Percentiles rank a stretch among this genome's conserved stretches.
Conservation (phyloP, 2,329 filamentous ascomycete genomes). For the Hypoxylon sp. region DNA sequence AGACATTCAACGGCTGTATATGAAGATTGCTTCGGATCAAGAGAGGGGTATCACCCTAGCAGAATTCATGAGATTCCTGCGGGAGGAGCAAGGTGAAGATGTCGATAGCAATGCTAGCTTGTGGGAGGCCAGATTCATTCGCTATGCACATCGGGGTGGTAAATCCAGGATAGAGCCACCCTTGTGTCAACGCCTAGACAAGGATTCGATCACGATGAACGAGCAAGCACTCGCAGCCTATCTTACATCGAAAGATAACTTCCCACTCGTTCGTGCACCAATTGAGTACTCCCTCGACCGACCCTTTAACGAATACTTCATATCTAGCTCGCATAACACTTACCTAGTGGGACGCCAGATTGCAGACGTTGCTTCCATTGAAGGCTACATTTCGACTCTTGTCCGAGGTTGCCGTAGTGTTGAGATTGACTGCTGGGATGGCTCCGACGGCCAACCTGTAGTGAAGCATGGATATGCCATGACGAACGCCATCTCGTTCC, state of each 20-base stretch:
- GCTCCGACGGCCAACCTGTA: slow-evolving; percentile 85
- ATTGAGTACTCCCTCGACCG: slow-evolving; percentile 78
- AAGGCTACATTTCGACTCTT: slow-evolving; percentile 92
- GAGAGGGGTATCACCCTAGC: slow-evolving; percentile 76
- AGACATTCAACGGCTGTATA: slow-evolving; percentile 84
- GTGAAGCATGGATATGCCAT: slow-evolving; percentile 93
- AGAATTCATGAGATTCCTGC: slow-evolving; percentile 84
- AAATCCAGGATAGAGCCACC: slow-evolving; percentile 62
- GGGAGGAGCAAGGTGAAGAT: slow-evolving; percentile 81
- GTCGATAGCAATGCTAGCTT: slow-evolving; percentile 74
- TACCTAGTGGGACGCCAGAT: slow-evolving; percentile 95
- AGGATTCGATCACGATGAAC: slow-evolving; percentile 75
- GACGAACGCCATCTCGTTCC: slow-evolving; percentile 90
- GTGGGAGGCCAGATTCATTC: slow-evolving; percentile 82
- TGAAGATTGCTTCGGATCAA: slow-evolving; percentile 69
- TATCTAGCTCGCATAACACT: slow-evolving; percentile 98
- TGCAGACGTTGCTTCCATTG: slow-evolving; percentile 89
- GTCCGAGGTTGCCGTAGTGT: slow-evolving; percentile 93
- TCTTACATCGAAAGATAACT: slow-evolving; percentile 81
- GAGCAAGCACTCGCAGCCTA: slow-evolving; percentile 84
- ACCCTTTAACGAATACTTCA: slow-evolving; percentile 96
- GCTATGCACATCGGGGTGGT: slow-evolving; percentile 74
- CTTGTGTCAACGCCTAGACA: slow-evolving; percentile 59
- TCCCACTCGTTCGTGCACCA: slow-evolving; percentile 74
- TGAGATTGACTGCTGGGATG: slow-evolving; percentile 99